Base-by-base conservation (phyloP, 2,329 filamentous ascomycete species). In the Monosporascus sp. region DNA sequence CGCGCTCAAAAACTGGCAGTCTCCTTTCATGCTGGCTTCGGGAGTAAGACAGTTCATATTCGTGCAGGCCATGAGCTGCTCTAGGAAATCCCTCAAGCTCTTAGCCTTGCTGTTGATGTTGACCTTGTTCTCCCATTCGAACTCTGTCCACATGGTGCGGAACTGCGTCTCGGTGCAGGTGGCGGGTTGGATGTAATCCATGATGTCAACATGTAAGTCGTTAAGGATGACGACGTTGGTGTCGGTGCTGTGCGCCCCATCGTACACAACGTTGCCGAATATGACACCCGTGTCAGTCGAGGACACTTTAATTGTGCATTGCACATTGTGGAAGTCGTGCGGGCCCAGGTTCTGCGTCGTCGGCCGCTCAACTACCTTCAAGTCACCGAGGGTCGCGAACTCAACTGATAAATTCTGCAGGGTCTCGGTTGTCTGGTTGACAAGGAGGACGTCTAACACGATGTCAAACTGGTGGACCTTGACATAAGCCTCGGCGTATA, bases 51-150 rank as follows among this genome's bases (percentile, higher is more conserved):
- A 99, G 70, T 87, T 94, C 94, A 99, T 99, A 74, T 99, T 97
- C 51, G 94, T 99, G 70, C 89, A 93, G 57, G 91, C 91, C 94
- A 97, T 97, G 56, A 99, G 78, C 70, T 96, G 88, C 63, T 90
- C 87, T 59, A 99, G 76, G 83, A 99, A 99, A 20, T 95, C 91
- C 49, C 93, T 85, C 56, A 99, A 79, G 27, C 84, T 88, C 78
- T 93, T 96, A 61, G 90, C 91, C 79, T 97, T 97, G 59, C 90
- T 95, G 75, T 97, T 97, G 76, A 99, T 97, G 76, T 99, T 99
- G 72, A 99, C 93, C 82, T 99, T 99, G 78, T 99, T 99, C 79
- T 99, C 94, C 94, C 94, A 99, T 71, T 99, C 94, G 62, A 99
- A 99, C 70, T 99, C 94, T 38, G 94, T 99, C 94, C 94, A 99